Evolutionary conservation across 2,329 filamentous ascomycete genomes (phyloP).

Genomic region (Claviceps africana): DNA sequence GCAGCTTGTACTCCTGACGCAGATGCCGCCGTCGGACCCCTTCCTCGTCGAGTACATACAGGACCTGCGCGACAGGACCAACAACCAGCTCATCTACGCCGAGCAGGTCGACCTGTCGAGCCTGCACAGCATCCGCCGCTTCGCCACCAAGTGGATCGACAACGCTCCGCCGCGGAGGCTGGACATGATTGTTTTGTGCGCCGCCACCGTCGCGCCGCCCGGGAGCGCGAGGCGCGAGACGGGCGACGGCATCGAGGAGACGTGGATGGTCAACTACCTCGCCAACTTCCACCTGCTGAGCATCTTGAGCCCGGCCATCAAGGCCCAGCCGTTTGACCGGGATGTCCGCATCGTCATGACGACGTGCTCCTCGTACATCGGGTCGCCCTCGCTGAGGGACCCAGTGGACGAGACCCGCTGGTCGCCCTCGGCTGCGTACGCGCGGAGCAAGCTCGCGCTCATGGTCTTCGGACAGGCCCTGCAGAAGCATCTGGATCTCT

Average conservation of each 20-base stretch:
- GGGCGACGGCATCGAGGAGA: slow-evolving; percentile 68
- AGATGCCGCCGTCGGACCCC: slow-evolving; percentile 64
- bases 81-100: slow-evolving; percentile 82
- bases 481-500: slow-evolving; percentile 79
- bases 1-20: slow-evolving; percentile 81
- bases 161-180: slow-evolving; percentile 78
- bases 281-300: slow-evolving; percentile 90
- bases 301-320: slow-evolving; percentile 78
- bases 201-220: slow-evolving; percentile 58
- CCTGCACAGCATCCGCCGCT: slow-evolving; percentile 79
- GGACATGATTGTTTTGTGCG: slow-evolving; percentile 84
- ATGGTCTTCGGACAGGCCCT: slow-evolving; percentile 83
- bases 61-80: slow-evolving; percentile 61
- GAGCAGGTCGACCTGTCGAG: slow-evolving; percentile 85
- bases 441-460: slow-evolving; percentile 61
- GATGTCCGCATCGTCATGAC: slow-evolving; percentile 81
- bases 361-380: slow-evolving; percentile 80
- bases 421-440: slow-evolving; percentile 44
- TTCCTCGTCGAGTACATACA: slow-evolving; percentile 90
- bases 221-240: slow-evolving; percentile 49
- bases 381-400: slow-evolving; percentile 51
- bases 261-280: slow-evolving; percentile 90
- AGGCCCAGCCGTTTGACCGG: slow-evolving; percentile 82
- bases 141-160: slow-evolving; percentile 97
- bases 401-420: slow-evolving; percentile 35